Conservation (phyloP, 352 stramenopile species). For the Globisporangium irregulare region DNA sequence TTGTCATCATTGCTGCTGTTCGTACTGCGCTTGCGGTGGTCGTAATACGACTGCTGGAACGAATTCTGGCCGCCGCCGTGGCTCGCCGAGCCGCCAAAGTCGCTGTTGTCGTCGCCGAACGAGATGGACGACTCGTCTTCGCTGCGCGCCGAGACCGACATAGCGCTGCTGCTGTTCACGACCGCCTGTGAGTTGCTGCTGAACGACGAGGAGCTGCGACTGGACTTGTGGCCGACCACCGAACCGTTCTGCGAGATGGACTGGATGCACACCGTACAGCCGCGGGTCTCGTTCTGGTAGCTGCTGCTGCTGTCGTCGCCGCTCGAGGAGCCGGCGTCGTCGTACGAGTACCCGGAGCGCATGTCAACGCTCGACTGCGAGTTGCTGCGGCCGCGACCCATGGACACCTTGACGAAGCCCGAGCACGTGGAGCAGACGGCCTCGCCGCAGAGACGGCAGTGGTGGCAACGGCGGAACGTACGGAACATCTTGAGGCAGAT, state of each 20-base stretch:
- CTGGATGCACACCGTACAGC: constrained; percentile 26
- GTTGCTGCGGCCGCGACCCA: constrained; percentile 11
- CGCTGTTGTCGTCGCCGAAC: constrained; percentile 18
- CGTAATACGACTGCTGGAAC: constrained; percentile 24
- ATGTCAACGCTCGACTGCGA: constrained; percentile 19
- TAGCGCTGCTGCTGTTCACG: constrained; percentile 11
- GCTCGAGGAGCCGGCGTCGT: background rate
- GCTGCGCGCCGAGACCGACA: constrained; percentile 14
- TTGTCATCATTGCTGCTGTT: constrained; percentile 11
- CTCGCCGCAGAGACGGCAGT: constrained; percentile 71
- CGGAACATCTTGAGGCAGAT: constrained; percentile 64
- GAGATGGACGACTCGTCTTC: constrained; percentile 21
- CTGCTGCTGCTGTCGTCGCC: constrained; percentile 20
- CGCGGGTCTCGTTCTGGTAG: constrained; percentile 30
- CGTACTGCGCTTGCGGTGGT: constrained; percentile 21
- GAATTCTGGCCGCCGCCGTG: constrained; percentile 16
- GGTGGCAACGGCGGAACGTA: constrained; percentile 59
- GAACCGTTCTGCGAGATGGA: constrained; percentile 3
- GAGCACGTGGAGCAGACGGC: constrained; percentile 66
- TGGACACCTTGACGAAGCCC: constrained; percentile 33
- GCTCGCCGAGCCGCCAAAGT: constrained; percentile 17
- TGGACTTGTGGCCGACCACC: constrained; percentile 10
- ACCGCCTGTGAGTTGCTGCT: constrained; percentile 9
- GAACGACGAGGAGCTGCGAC: constrained; percentile 16
- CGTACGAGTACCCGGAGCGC: constrained; percentile 13